Evolutionary conservation across 768 basidiomycete species (phyloP).

Genomic region (Coprinopsis marcescibilis): DNA sequence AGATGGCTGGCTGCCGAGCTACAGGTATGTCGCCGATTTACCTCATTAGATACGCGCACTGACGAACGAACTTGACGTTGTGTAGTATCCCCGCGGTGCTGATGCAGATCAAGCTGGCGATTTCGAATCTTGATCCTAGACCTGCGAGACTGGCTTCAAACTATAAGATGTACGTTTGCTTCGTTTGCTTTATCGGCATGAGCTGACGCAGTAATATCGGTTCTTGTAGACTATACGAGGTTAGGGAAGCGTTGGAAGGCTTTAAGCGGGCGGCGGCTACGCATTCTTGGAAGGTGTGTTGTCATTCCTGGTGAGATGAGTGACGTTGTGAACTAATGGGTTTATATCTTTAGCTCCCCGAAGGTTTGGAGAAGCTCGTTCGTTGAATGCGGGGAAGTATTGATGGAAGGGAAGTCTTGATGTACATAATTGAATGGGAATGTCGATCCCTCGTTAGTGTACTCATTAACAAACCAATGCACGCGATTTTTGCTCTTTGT

Average conservation of each 20-base stretch:
- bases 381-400: neutral
- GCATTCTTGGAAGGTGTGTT: conserved; percentile 56
- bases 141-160: conserved; percentile 52
- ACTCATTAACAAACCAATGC: too few relatives aligned
- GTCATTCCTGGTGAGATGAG: neutral
- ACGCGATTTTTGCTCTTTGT: too few relatives aligned
- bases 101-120: conserved; percentile 63
- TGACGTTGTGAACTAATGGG: neutral
- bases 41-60: neutral
- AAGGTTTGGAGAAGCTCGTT: conserved; percentile 11
- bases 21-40: conserved; percentile 33
- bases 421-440: too few relatives aligned
- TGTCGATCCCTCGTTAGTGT: too few relatives aligned
- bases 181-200: neutral
- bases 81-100: conserved; percentile 44
- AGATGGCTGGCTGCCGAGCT: conserved; percentile 66
- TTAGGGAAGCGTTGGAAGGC: conserved; percentile 55
- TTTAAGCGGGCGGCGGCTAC: conserved; percentile 59
- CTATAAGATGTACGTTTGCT: conserved; percentile 39
- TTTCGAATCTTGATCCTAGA: conserved; percentile 59
- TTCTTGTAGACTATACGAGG: conserved; percentile 35
- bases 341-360: conserved; percentile 20
- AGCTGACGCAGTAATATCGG: conserved; percentile 5
- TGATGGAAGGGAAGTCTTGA: too few relatives aligned
- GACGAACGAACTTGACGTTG: neutral